Conservation (phyloP, 257 asterid genomes). For the Nicotiana tabacum region DNA sequence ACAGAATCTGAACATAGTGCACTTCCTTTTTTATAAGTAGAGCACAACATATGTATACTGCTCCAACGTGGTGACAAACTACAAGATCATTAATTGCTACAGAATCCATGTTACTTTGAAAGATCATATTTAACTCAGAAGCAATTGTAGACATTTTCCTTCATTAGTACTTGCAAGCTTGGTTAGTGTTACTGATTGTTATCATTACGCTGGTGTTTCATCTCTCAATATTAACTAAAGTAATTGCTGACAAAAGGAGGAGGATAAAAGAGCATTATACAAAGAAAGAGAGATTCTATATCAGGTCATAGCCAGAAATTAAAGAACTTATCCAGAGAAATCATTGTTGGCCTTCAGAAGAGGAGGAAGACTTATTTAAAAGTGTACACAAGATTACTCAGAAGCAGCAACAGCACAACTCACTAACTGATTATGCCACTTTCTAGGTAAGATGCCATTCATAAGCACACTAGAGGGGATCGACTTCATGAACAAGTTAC, state of each 20-base stretch:
- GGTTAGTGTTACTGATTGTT: background rate
- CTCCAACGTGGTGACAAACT: background rate
- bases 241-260: background rate
- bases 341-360: no score
- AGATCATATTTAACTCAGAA: background rate
- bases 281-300: no score
- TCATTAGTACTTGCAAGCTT: background rate
- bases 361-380: no score
- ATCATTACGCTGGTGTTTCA: background rate
- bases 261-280: background rate
- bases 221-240: background rate
- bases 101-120: background rate
- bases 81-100: background rate
- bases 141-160: background rate
- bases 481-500: no score
- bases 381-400: no score
- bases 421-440: no score
- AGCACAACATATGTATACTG: background rate
- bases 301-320: no score
- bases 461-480: no score
- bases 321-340: no score
- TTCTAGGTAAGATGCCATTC: no score
- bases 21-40: no score
- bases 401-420: no score
- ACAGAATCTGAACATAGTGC: background rate